These are phyloP conservation scores for Aureobasidium uvarum DNA, from an alignment of 2,329 filamentous ascomycete genomes.

Conservation along the genomic window DNA sequence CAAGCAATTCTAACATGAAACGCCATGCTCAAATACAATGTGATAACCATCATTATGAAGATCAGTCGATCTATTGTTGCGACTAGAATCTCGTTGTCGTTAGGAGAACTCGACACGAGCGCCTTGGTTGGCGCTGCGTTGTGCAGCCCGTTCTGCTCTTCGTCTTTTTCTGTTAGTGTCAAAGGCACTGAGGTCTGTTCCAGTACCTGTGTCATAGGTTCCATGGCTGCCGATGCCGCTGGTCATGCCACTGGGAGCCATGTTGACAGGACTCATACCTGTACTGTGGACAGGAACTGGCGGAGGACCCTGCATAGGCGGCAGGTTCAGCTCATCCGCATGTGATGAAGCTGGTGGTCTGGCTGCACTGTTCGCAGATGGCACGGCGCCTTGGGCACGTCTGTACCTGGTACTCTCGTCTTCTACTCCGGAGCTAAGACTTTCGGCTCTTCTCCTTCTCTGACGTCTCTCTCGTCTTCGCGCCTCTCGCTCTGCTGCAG, in stretches of 20 bases:
- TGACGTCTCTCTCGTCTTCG: slow-evolving; percentile 49
- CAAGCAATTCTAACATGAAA: slow-evolving; percentile 8
- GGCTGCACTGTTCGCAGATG: slow-evolving; percentile 23
- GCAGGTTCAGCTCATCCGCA: slow-evolving; percentile 27
- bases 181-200: slow-evolving; percentile 47
- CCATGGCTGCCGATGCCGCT: slow-evolving; percentile 38
- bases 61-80: background rate
- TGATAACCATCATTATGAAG: background rate
- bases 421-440: slow-evolving; percentile 41
- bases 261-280: slow-evolving; percentile 27
- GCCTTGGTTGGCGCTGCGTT: slow-evolving; percentile 23
- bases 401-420: slow-evolving; percentile 40
- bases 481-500: slow-evolving; percentile 58
- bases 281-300: slow-evolving; percentile 29
- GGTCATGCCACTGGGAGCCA: slow-evolving; percentile 33
- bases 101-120: slow-evolving; percentile 26
- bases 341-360: slow-evolving; percentile 30
- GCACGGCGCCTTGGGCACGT: slow-evolving; percentile 28
- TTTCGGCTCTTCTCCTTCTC: slow-evolving; percentile 34
- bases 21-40: slow-evolving; percentile 18
- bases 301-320: slow-evolving; percentile 29
- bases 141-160: slow-evolving; percentile 51
- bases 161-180: slow-evolving; percentile 55
- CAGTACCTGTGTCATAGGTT: slow-evolving; percentile 41
- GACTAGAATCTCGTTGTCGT: background rate